These are phyloP conservation scores for Trametes maxima DNA, from an alignment of 768 basidiomycete species.

Conservation along the genomic window DNA sequence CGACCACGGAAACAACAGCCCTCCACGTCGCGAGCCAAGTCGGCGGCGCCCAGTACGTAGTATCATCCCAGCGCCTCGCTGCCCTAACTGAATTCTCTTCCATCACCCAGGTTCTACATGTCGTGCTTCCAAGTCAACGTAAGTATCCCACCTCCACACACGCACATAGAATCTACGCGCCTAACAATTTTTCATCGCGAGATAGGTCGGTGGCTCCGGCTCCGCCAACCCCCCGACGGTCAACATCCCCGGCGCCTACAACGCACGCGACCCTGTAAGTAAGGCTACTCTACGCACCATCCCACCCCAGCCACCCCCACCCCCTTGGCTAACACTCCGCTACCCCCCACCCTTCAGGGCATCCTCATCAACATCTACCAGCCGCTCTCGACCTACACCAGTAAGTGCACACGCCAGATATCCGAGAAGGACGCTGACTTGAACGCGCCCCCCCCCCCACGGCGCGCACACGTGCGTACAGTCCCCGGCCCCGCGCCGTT, in stretches of 20 bases:
- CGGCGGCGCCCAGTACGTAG: conserved; percentile 43
- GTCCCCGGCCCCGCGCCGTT: conserved; percentile 56
- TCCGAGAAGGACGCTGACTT: too few relatives aligned
- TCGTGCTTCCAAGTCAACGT: conserved; percentile 48
- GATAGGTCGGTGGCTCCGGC: conserved; percentile 40
- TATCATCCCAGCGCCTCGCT: not conserved
- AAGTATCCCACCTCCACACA: not conserved
- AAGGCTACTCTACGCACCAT: not conserved
- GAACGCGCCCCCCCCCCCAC: too few relatives aligned
- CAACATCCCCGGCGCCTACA: conserved; percentile 48
- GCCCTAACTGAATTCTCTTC: not conserved
- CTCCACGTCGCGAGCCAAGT: conserved; percentile 53
- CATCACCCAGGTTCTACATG: conserved; percentile 41
- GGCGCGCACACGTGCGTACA: conserved; percentile 15
- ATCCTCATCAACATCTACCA: conserved; percentile 54
- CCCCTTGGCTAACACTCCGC: not conserved
- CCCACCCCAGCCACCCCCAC: not conserved
- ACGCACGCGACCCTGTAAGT: conserved; percentile 36
- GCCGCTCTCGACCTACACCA: conserved; percentile 41
- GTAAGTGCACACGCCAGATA: conserved; percentile 29
- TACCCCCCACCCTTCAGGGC: conserved; percentile 27
- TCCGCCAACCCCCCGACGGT: conserved; percentile 42
- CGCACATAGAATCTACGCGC: not conserved
- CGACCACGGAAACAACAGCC: conserved; percentile 27
- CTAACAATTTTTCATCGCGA: not conserved